These are phyloP conservation scores for Saccharomycopsis phalli DNA, from an alignment of 1,139 yeast genomes.

Conservation along the genomic window DNA sequence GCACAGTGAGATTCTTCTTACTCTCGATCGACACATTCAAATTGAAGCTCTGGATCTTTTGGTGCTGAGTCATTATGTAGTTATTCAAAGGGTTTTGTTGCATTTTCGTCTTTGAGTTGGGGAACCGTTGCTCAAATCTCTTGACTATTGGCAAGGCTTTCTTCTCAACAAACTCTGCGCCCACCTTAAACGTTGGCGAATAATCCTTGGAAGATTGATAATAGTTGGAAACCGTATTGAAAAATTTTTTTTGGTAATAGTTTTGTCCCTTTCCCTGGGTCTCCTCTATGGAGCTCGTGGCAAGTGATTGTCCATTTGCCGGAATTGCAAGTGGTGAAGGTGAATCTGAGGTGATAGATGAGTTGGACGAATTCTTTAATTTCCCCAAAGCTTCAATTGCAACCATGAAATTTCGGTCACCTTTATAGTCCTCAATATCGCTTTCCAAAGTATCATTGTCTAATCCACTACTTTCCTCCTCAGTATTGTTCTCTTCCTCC, in stretches of 20 bases:
- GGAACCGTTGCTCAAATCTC: constrained; percentile 37
- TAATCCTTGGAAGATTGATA: constrained; percentile 20
- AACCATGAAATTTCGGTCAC: constrained; percentile 6
- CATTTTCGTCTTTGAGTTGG: constrained; percentile 33
- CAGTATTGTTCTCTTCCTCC: neutral
- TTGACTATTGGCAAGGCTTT: constrained; percentile 52
- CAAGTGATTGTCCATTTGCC: neutral
- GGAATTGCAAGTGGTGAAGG: constrained; percentile 4
- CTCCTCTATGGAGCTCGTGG: neutral
- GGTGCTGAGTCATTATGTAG: constrained; percentile 19
- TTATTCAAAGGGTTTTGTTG: constrained; percentile 20
- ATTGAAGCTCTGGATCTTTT: constrained; percentile 18
- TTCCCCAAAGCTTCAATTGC: constrained; percentile 20
- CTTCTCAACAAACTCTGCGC: constrained; percentile 58
- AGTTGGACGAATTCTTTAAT: constrained; percentile 15
- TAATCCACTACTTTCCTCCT: neutral
- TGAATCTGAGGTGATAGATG: constrained; percentile 10
- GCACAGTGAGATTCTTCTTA: constrained; percentile 59
- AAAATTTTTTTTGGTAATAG: constrained; percentile 15
- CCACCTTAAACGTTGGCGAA: constrained; percentile 46
- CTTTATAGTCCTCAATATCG: constrained; percentile 7
- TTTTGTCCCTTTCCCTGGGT: neutral
- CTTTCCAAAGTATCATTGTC: constrained; percentile 8
- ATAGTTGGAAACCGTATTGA: constrained; percentile 18
- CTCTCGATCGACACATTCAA: constrained; percentile 51